Conservation (phyloP, 1,139 yeast species). For the Lodderomyces orthopsilosis region DNA sequence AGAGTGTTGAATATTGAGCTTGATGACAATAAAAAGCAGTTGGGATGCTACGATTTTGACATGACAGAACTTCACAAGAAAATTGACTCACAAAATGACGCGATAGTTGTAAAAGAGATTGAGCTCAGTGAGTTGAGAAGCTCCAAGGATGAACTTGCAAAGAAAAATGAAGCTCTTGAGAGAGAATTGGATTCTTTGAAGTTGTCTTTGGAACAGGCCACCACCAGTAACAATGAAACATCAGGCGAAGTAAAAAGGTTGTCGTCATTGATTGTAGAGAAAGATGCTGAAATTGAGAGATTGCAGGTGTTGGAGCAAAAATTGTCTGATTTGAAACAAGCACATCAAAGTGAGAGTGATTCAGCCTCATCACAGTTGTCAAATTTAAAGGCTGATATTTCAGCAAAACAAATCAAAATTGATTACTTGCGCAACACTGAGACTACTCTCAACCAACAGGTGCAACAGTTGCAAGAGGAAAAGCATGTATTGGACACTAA, state of each 20-base stretch:
- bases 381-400: neutral
- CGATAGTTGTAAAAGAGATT: neutral
- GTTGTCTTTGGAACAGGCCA: neutral
- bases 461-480: neutral
- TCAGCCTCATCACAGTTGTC: neutral
- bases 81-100: neutral
- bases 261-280: neutral
- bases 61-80: neutral
- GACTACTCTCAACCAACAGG: neutral
- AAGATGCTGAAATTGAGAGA: neutral
- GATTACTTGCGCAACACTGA: neutral
- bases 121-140: neutral
- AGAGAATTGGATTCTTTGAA: neutral
- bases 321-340: neutral
- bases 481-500: neutral
- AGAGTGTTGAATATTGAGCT: neutral
- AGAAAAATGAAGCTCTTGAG: neutral
- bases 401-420: conserved; percentile 1
- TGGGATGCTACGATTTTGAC: neutral
- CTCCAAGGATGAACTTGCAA: neutral
- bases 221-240: neutral
- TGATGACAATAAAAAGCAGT: neutral
- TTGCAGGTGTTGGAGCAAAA: neutral
- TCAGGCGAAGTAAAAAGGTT: neutral
- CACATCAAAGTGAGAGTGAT: neutral